Evolutionary conservation across 805 yeast species (phyloP).

Genomic region (Saccharomycopsis amapae): DNA sequence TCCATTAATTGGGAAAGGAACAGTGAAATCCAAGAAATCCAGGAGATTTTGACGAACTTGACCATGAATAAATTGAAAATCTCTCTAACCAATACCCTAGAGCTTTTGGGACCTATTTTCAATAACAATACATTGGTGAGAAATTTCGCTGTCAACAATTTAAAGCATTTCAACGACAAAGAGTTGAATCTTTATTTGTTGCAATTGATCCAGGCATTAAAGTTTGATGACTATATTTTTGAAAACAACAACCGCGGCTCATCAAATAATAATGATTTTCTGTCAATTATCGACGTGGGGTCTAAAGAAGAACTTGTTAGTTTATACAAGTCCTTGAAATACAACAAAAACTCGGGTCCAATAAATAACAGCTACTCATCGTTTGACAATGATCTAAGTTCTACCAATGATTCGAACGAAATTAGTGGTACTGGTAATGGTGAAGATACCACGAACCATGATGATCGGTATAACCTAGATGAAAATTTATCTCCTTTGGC

Average conservation of each 20-base stretch:
- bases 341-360: conserved; percentile 15
- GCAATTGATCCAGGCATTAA: conserved; percentile 87
- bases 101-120: conserved; percentile 73
- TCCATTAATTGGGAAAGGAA: conserved; percentile 86
- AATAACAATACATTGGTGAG: conserved; percentile 60
- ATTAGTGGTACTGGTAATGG: background rate
- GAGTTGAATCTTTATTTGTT: conserved; percentile 76
- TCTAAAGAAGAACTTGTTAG: conserved; percentile 7
- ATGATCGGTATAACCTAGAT: conserved; percentile 5
- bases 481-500: conserved; percentile 52
- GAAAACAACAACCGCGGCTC: background rate
- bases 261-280: background rate
- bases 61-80: conserved; percentile 74
- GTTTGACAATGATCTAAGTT: background rate
- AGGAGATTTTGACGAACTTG: conserved; percentile 62
- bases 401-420: background rate
- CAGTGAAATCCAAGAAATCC: conserved; percentile 69
- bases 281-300: background rate
- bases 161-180: conserved; percentile 68
- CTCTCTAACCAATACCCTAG: conserved; percentile 46
- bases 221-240: conserved; percentile 49
- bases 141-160: conserved; percentile 80
- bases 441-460: background rate
- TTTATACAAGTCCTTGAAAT: conserved; percentile 8
- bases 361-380: background rate